Percentiles rank a stretch among this genome's conserved stretches.
phyloP scores from a whole-genome alignment of 495 filamentous ascomycete species.

The Antarctomyces pellizariae region DNA sequence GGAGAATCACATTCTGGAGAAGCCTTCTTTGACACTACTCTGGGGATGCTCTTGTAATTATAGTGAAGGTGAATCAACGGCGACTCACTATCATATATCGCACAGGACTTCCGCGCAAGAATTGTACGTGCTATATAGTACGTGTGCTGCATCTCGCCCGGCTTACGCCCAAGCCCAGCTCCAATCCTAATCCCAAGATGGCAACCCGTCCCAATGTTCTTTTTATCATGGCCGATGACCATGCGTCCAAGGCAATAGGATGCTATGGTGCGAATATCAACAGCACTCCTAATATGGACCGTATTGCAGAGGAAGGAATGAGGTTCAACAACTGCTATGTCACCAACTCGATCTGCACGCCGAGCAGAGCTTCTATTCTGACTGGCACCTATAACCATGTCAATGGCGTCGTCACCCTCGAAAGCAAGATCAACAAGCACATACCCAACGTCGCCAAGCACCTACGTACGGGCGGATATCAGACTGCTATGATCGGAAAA shows the following conservation, averaged over 20 bases:
- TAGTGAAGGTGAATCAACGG: too few species aligned
- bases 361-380: constrained; percentile 18
- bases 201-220: constrained; percentile 19
- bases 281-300: constrained; percentile 20
- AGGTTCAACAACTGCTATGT: constrained; percentile 25
- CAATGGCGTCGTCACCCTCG: constrained; percentile 20
- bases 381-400: constrained; percentile 23
- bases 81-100: too few species aligned
- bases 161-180: too few species aligned
- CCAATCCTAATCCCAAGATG: too few species aligned
- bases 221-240: constrained; percentile 25
- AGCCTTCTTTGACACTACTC: too few species aligned
- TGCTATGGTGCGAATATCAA: constrained; percentile 21
- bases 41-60: too few species aligned
- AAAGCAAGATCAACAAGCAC: constrained; percentile 19
- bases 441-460: constrained; percentile 21
- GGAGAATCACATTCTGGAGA: too few species aligned
- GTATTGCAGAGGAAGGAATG: constrained; percentile 20
- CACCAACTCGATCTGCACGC: constrained; percentile 23
- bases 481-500: constrained; percentile 21
- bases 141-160: too few species aligned
- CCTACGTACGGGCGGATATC: constrained; percentile 17
- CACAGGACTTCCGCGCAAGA: too few species aligned
- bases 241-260: constrained; percentile 20
- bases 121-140: too few species aligned